phyloP scores from a whole-genome alignment of 2,329 filamentous ascomycete genomes.

The Lachnellula hyalina region DNA sequence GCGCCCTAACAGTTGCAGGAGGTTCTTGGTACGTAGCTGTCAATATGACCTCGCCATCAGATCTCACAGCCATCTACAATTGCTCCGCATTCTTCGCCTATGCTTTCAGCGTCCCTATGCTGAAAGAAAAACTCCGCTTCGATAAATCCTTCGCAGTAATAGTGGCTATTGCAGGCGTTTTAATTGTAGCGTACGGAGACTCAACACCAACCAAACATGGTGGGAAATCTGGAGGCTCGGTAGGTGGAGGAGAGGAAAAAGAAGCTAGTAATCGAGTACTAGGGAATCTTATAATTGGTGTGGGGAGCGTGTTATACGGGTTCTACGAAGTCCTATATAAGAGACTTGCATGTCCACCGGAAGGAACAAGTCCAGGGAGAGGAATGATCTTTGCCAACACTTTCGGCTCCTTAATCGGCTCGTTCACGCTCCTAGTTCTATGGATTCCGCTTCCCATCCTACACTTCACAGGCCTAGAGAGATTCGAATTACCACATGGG shows the following conservation, averaged over 20 bases:
- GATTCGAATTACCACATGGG: conserved; percentile 74
- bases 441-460: conserved; percentile 90
- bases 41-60: conserved; percentile 84
- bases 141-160: conserved; percentile 84
- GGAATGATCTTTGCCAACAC: conserved; percentile 94
- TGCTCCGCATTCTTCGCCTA: conserved; percentile 99
- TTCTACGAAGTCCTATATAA: conserved; percentile 98
- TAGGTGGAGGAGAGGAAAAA: conserved; percentile 40
- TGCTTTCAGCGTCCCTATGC: conserved; percentile 85
- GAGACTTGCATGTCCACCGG: conserved; percentile 84
- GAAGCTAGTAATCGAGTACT: conserved; percentile 64
- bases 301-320: conserved; percentile 88
- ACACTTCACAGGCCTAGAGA: conserved; percentile 72
- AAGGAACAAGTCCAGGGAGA: conserved; percentile 76
- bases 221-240: conserved; percentile 48
- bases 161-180: conserved; percentile 81
- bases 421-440: conserved; percentile 78
- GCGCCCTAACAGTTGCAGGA: conserved; percentile 81
- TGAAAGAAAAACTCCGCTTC: conserved; percentile 75
- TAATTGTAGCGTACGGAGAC: conserved; percentile 95
- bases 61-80: conserved; percentile 98
- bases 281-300: conserved; percentile 87
- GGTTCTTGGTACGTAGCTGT: conserved; percentile 95
- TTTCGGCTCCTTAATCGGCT: conserved; percentile 80
- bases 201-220: conserved; percentile 48